A percentile compares a stretch with the other conserved stretches of the same genome.
These are phyloP conservation scores for Phytophthora agathidicida DNA, from an alignment of 352 stramenopile species.

Conservation along the genomic window DNA sequence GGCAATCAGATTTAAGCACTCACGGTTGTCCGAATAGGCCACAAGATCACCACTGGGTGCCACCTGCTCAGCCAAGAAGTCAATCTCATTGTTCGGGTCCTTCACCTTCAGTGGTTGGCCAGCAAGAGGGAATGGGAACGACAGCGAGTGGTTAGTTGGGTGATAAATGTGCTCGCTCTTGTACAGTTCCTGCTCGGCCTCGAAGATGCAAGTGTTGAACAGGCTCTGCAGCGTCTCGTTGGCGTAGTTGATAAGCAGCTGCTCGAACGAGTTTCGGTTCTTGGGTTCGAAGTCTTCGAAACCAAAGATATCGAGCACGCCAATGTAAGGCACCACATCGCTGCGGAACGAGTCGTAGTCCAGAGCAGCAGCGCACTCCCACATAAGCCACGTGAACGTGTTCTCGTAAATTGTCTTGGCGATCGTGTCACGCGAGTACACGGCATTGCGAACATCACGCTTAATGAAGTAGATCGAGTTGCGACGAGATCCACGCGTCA, in stretches of 20 bases:
- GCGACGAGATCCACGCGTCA: conserved; percentile 73
- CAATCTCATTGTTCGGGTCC: conserved; percentile 38
- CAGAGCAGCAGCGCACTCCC: conserved; percentile 74
- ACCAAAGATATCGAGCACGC: conserved; percentile 93
- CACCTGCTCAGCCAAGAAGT: conserved; percentile 49
- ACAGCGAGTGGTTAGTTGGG: conserved; percentile 82
- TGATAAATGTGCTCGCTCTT: conserved; percentile 82
- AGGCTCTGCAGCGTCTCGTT: conserved; percentile 92
- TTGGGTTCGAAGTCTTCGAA: conserved; percentile 92
- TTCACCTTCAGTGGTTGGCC: conserved; percentile 37
- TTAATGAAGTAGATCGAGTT: conserved; percentile 86
- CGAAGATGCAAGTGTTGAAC: conserved; percentile 91
- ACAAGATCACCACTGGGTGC: conserved; percentile 56
- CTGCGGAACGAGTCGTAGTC: conserved; percentile 85
- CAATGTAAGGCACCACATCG: conserved; percentile 88
- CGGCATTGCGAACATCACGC: conserved; percentile 67
- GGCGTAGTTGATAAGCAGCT: conserved; percentile 93
- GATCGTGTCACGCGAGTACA: conserved; percentile 88
- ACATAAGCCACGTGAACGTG: conserved; percentile 91
- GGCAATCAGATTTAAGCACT: conserved; percentile 86
- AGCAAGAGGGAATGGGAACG: conserved; percentile 74
- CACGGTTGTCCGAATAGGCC: conserved; percentile 84
- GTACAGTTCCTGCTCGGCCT: conserved; percentile 87
- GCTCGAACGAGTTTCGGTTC: conserved; percentile 92
- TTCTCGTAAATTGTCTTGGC: conserved; percentile 91